A percentile compares a stretch with the other conserved stretches of the same genome.
phyloP scores from a whole-genome alignment of 2,329 filamentous ascomycete genomes.

The Fusarium domesticum region DNA sequence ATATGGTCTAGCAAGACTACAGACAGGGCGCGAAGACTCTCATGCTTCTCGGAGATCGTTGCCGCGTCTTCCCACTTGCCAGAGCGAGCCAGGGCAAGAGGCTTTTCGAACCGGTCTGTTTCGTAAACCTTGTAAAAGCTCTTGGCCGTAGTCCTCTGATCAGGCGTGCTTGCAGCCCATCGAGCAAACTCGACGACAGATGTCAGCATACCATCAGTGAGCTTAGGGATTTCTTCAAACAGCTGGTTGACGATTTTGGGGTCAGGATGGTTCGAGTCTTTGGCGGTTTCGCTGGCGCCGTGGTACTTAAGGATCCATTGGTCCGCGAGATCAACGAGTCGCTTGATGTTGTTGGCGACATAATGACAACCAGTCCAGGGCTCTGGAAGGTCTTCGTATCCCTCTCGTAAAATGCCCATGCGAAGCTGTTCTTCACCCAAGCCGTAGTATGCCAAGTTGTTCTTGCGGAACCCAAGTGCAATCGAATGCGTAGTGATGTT shows the following conservation, averaged over 20 bases:
- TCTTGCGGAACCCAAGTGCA: slow-evolving; percentile 70
- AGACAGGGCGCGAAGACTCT: slow-evolving; percentile 53
- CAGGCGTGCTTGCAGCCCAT: slow-evolving; percentile 47
- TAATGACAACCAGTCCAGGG: slow-evolving; percentile 79
- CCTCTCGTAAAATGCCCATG: slow-evolving; percentile 59
- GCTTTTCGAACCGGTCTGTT: slow-evolving; percentile 50
- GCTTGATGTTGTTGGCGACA: slow-evolving; percentile 60
- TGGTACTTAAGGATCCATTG: slow-evolving; percentile 53
- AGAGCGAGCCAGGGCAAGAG: slow-evolving; percentile 52
- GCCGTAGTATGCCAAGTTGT: slow-evolving; percentile 69
- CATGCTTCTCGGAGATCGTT: slow-evolving; percentile 57
- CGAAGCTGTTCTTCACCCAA: slow-evolving; percentile 64
- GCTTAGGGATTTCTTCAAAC: slow-evolving; percentile 45
- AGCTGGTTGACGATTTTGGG: slow-evolving; percentile 44
- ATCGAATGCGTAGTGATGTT: slow-evolving; percentile 55
- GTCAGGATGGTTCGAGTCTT: slow-evolving; percentile 36
- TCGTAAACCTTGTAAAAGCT: slow-evolving; percentile 49
- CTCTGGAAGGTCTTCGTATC: slow-evolving; percentile 68
- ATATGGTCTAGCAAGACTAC: slow-evolving; percentile 55
- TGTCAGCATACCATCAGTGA: slow-evolving; percentile 55
- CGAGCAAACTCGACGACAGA: slow-evolving; percentile 52
- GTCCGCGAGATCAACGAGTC: slow-evolving; percentile 56
- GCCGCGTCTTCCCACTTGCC: slow-evolving; percentile 58
- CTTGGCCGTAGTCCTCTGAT: slow-evolving; percentile 43
- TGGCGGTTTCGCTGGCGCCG: slow-evolving; percentile 30